A percentile compares a stretch with the other conserved stretches of the same genome.
These are phyloP conservation scores for Suillus cothurnatus DNA, from an alignment of 768 basidiomycete genomes.

Conservation along the genomic window DNA sequence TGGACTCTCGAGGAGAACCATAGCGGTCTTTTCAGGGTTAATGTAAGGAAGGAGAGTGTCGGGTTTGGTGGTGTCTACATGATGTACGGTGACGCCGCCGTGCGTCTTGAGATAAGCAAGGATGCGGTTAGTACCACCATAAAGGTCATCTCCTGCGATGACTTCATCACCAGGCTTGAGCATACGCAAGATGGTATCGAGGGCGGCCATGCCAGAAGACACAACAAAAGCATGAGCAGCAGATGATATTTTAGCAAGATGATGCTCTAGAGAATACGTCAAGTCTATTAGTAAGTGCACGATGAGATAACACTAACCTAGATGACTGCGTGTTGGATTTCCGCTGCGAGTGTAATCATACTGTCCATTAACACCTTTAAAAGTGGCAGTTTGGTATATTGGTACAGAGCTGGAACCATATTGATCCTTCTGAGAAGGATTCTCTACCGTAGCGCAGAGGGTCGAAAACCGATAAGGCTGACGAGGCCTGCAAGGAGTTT, in stretches of 20 bases:
- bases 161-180: conserved; percentile 96
- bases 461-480: conserved; percentile 90
- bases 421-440: conserved; percentile 91
- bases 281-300: neutral
- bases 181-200: conserved; percentile 91
- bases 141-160: conserved; percentile 95
- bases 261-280: conserved; percentile 68
- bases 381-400: conserved; percentile 97
- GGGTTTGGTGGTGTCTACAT: conserved; percentile 90
- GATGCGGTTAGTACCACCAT: conserved; percentile 96
- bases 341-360: conserved; percentile 97
- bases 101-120: conserved; percentile 86
- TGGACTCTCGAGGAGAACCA: conserved; percentile 97
- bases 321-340: conserved; percentile 94
- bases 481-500: conserved; percentile 66
- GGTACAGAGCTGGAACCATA: conserved; percentile 93
- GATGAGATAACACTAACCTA: conserved; percentile 58
- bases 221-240: conserved; percentile 89
- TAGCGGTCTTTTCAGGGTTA: conserved; percentile 65
- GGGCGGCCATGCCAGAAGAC: conserved; percentile 97
- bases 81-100: conserved; percentile 86
- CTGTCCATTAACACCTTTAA: conserved; percentile 88
- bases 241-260: conserved; percentile 95
- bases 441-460: conserved; percentile 88
- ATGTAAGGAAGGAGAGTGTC: conserved; percentile 62